phyloP scores from a whole-genome alignment of 805 yeast genomes.

The Kuraishia borneana region DNA sequence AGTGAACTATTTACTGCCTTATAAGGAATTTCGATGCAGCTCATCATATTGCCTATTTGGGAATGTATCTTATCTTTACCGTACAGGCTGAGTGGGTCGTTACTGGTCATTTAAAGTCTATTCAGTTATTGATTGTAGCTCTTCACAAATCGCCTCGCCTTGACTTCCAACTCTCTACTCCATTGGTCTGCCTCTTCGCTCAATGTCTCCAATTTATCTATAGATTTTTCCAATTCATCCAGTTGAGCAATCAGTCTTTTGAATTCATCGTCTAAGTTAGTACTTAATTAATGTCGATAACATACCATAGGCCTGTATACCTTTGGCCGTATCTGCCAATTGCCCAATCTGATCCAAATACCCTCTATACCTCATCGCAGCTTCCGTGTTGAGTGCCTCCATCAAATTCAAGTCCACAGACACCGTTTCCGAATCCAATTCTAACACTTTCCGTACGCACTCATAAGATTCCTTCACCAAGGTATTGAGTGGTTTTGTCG shows the following conservation, averaged over 20 bases:
- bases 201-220: background rate
- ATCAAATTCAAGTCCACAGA: background rate
- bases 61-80: too few species aligned
- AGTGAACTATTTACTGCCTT: too few species aligned
- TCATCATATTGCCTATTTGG: too few species aligned
- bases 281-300: background rate
- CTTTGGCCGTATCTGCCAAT: background rate
- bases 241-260: background rate
- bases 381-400: slow-evolving; percentile 3
- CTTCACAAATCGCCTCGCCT: background rate
- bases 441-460: slow-evolving; percentile 2
- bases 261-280: background rate
- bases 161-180: slow-evolving; percentile 2
- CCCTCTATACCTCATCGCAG: slow-evolving; percentile 1
- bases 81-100: too few species aligned
- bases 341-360: background rate
- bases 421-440: slow-evolving; percentile 3
- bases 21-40: too few species aligned
- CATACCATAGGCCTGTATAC: background rate
- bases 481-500: too few species aligned
- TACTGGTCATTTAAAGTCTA: too few species aligned
- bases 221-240: background rate
- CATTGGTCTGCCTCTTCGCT: background rate
- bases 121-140: too few species aligned
- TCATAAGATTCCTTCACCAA: slow-evolving; percentile 2